These are phyloP conservation scores for Juncus inflexus DNA, from an alignment of 176 grass and related monocot species.

Conservation along the genomic window DNA sequence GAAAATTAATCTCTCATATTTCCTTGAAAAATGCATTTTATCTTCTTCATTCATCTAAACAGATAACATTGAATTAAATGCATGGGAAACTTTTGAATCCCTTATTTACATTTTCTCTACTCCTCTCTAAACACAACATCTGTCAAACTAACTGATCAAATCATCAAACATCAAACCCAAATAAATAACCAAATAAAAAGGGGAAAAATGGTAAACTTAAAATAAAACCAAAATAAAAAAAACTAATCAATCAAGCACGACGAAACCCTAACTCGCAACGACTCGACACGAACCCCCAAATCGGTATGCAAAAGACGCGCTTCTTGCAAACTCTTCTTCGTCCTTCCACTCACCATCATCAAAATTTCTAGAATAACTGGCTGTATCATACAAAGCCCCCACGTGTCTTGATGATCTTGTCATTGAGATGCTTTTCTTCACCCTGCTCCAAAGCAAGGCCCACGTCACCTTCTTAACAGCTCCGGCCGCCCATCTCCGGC, in stretches of 20 bases:
- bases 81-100: too few species aligned
- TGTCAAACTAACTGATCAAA: too few species aligned
- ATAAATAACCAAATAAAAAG: neutral
- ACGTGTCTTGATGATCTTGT: neutral
- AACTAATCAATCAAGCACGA: too few species aligned
- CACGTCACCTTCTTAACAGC: neutral
- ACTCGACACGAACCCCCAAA: slow-evolving; percentile 1
- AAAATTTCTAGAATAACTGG: slow-evolving; percentile 59
- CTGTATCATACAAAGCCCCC: slow-evolving; percentile 27
- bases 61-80: too few species aligned
- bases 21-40: too few species aligned
- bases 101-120: too few species aligned
- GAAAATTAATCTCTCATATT: too few species aligned
- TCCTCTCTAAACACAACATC: too few species aligned
- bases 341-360: slow-evolving; percentile 55
- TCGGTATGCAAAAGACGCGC: slow-evolving; percentile 18
- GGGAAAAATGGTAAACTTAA: neutral
- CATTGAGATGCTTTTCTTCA: slow-evolving; percentile 7
- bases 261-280: too few species aligned
- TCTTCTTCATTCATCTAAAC: too few species aligned
- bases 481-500: slow-evolving; percentile 24
- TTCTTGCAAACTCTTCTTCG: slow-evolving; percentile 43
- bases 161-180: neutral
- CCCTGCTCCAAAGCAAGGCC: slow-evolving; percentile 28
- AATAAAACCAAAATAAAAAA: neutral